A percentile compares a stretch with the other conserved stretches of the same genome.
Conservation (phyloP, 2,329 filamentous ascomycete genomes). For the Venturia pyrina region DNA sequence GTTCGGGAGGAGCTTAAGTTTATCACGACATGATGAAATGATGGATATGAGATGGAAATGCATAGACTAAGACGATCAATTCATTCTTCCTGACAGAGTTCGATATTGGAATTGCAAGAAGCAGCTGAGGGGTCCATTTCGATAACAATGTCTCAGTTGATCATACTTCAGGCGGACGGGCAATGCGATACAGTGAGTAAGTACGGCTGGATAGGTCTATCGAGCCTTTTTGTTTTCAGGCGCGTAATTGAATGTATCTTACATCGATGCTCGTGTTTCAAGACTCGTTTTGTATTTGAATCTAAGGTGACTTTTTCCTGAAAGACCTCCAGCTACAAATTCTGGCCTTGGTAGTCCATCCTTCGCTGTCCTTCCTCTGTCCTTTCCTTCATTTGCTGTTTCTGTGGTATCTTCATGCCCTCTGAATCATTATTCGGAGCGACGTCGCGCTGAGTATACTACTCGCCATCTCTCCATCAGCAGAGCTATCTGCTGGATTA, state of each 20-base stretch:
- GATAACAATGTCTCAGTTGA: background rate
- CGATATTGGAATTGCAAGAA: background rate
- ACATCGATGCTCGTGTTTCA: background rate
- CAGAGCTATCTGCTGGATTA: background rate
- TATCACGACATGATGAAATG: background rate
- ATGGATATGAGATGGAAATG: background rate
- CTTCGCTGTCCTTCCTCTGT: too few relatives aligned
- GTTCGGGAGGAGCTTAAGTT: conserved; percentile 8
- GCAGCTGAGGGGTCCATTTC: background rate
- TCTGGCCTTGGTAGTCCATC: background rate
- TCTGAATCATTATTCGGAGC: background rate
- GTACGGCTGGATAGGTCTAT: background rate
- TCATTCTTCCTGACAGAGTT: background rate
- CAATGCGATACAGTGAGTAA: background rate
- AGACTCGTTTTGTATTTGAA: background rate
- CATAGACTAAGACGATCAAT: background rate
- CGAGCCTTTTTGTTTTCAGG: background rate
- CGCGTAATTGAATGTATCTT: background rate
- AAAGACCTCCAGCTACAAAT: too few relatives aligned
- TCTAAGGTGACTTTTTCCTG: too few relatives aligned
- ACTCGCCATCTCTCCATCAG: background rate
- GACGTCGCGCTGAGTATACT: background rate
- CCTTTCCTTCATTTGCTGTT: background rate
- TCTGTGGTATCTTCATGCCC: background rate
- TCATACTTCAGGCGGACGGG: background rate